Percentiles rank a stretch among this genome's conserved stretches.
These are phyloP conservation scores for Oropetium thomaeum DNA, from an alignment of 176 grass and related monocot genomes.

Conservation along the genomic window DNA sequence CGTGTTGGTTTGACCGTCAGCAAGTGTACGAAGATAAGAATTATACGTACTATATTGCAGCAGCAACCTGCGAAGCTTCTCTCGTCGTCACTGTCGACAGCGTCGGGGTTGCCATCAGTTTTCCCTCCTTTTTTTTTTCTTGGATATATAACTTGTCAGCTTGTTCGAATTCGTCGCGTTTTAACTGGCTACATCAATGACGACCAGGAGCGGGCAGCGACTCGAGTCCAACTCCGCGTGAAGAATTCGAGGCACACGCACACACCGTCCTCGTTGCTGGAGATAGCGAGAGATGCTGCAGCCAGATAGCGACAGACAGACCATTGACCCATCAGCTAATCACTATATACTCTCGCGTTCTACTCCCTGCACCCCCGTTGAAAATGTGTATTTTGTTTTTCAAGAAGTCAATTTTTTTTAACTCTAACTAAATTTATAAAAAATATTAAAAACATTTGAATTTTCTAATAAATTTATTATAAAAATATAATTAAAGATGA, in stretches of 20 bases:
- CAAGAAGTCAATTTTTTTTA: no score
- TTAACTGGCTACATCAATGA: neutral
- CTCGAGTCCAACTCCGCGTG: constrained; percentile 43
- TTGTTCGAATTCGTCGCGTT: neutral
- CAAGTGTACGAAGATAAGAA: no score
- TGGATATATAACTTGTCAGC: neutral
- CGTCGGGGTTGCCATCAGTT: no score
- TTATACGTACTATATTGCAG: no score
- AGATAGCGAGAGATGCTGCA: neutral
- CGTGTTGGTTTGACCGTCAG: neutral
- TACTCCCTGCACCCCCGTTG: no score
- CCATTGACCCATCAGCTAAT: neutral
- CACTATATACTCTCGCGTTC: no score
- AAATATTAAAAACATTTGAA: no score
- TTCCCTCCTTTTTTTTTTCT: no score
- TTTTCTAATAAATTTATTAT: no score
- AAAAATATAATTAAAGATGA: no score
- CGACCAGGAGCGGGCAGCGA: neutral
- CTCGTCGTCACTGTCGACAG: neutral
- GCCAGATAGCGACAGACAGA: neutral
- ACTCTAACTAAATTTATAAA: no score
- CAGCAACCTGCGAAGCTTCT: neutral
- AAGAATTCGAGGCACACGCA: neutral
- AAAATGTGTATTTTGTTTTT: no score
- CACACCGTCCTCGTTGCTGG: neutral